Evolutionary conservation across 257 asterid genomes (phyloP).

Genomic region (Nicotiana tomentosiformis): DNA sequence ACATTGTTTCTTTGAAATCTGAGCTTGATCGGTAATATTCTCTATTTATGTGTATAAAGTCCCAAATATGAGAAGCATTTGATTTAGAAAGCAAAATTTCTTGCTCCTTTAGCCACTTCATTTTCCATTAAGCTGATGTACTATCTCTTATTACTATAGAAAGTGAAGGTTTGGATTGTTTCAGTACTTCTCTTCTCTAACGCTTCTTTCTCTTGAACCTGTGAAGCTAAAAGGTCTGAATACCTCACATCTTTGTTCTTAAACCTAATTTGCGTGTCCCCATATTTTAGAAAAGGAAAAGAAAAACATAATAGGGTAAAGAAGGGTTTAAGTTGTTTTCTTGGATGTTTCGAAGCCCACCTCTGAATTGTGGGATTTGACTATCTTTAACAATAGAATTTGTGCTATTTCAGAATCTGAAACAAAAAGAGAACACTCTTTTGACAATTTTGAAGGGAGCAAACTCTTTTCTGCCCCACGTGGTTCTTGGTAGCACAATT

Average conservation of each 20-base stretch:
- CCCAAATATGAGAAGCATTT: background rate
- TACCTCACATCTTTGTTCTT: too few species aligned
- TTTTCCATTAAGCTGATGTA: background rate
- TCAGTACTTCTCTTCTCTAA: background rate
- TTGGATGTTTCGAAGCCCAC: background rate
- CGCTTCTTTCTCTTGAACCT: background rate
- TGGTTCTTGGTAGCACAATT: slow-evolving; percentile 77
- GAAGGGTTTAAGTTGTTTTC: background rate
- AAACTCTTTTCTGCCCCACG: slow-evolving; percentile 81
- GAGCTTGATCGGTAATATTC: background rate
- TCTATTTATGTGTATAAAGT: background rate
- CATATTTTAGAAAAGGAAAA: background rate
- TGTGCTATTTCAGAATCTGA: slow-evolving; percentile 24
- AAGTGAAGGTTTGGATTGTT: background rate
- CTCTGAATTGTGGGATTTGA: background rate
- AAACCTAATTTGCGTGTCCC: background rate
- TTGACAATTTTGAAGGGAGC: slow-evolving; percentile 62
- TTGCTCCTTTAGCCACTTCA: background rate
- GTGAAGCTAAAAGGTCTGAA: background rate
- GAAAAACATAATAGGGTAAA: background rate
- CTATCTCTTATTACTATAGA: background rate
- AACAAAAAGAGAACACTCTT: slow-evolving; percentile 27
- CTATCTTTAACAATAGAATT: background rate
- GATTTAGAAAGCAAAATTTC: background rate
- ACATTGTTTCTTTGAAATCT: background rate